These are phyloP conservation scores for Eimeria sp. DNA, from an alignment of 169 alveolate genomes.

Conservation along the genomic window DNA sequence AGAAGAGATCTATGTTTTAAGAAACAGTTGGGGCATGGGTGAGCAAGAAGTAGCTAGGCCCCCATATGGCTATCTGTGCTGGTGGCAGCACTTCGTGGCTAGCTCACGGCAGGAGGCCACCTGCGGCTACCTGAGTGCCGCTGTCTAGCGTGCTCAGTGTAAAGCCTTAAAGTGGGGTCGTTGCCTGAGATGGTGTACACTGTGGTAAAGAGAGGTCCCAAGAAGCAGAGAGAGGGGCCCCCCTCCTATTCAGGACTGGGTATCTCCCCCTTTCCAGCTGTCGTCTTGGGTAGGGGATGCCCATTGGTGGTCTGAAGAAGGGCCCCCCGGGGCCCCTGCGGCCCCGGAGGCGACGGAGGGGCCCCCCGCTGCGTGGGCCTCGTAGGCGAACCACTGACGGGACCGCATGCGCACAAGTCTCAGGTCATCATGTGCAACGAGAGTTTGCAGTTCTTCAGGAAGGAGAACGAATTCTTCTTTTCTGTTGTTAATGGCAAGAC, in stretches of 20 bases:
- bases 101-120: neutral
- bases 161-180: neutral
- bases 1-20: too few species aligned
- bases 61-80: neutral
- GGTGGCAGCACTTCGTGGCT: neutral
- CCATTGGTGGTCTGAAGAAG: neutral
- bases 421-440: conserved; percentile 74
- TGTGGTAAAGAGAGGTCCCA: neutral
- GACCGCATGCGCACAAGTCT: conserved; percentile 74
- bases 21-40: too few species aligned
- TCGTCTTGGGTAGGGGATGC: conserved; percentile 26
- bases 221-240: neutral
- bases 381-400: conserved; percentile 73
- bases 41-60: neutral
- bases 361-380: conserved; percentile 40
- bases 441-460: conserved; percentile 57
- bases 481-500: conserved; percentile 28
- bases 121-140: neutral
- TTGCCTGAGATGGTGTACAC: neutral
- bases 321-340: neutral
- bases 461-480: conserved; percentile 64
- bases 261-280: conserved; percentile 29
- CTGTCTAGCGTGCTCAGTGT: neutral
- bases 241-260: neutral
- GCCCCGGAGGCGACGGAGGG: neutral